Evolutionary conservation across 192 early-diverging fungal species (phyloP), one percentile per base, ranked within the genome.

Genomic region (Coemansia asiatica): DNA sequence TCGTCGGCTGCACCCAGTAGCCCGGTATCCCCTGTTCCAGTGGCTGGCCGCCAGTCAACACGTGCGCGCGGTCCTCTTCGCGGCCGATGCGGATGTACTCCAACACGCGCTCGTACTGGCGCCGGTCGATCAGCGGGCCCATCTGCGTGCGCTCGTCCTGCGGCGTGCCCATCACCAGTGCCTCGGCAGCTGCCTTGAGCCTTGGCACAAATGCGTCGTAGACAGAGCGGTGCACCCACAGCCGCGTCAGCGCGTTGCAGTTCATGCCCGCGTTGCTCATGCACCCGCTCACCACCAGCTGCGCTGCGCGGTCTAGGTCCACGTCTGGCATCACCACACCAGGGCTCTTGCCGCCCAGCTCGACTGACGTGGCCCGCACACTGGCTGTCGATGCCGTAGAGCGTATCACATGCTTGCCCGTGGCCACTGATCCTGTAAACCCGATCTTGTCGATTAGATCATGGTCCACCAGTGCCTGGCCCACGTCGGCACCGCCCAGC

Each of bases 201-300:
- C 75, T 68, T 1, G 77, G 74, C 56, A 94, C 28, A 16, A 94
- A 88, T n/a, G 67, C 66, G 35, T 88, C 85, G 63, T 89, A 85
- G 4, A 92, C 69, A 18, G 75, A 70, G 64, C 83, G 84, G 48
- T 91, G 90, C 26, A 90, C 89, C 61, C 87, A 87, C 10, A 94
- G 79, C 0, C 91, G 75, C 46, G 90, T 87, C 36, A 88, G 69
- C 2, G 85, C 89, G 67, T 90, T 91, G 72, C 92, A 94, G 63
- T 86, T 88, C 76, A 92, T 90, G 0, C 90, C 89, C 2, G 86
- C 73, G 63, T 94, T 94, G 44, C 71, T 71, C 66, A 85, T 84
- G 47, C 81, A 80, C 3, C 84, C 84, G 55, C 69, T 64, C 4
- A 75, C 72, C 6, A 84, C 76, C 48, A 71, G 50, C 48, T 71